Percentiles rank a stretch among this genome's conserved stretches.
phyloP scores from a whole-genome alignment of 2,329 filamentous ascomycete species.

The Tolypocladium cylindrosporum region DNA sequence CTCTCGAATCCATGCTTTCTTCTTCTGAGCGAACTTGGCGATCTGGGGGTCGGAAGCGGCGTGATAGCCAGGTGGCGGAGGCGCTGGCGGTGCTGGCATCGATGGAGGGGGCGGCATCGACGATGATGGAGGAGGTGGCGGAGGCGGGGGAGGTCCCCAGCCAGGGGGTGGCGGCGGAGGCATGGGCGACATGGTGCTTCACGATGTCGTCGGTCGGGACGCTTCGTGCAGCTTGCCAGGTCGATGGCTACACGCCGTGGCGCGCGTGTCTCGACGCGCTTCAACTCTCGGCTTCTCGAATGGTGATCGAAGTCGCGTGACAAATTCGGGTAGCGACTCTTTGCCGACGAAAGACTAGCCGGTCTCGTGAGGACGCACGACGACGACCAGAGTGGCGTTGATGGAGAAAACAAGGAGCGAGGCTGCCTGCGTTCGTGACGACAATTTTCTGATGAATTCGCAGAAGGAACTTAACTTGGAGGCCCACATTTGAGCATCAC shows the following conservation, averaged over 20 bases:
- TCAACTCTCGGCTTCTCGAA: slow-evolving; percentile 8
- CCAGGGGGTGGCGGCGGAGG: slow-evolving; percentile 49
- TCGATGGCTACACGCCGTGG: slow-evolving; percentile 23
- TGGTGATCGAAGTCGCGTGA: background rate
- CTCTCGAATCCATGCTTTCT: slow-evolving; percentile 92
- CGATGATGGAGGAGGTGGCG: slow-evolving; percentile 43
- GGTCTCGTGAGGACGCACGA: slow-evolving; percentile 16
- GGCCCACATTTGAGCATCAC: background rate
- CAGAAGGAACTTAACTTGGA: slow-evolving; percentile 7
- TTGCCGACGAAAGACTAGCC: slow-evolving; percentile 13
- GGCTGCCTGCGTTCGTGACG: slow-evolving; percentile 16
- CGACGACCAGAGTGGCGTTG: slow-evolving; percentile 19
- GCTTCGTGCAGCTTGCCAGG: slow-evolving; percentile 13
- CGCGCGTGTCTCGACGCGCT: slow-evolving; percentile 23
- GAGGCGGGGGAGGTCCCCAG: slow-evolving; percentile 47
- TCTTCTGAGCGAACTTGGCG: slow-evolving; percentile 96
- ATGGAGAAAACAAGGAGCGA: slow-evolving; percentile 7
- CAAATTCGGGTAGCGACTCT: slow-evolving; percentile 1
- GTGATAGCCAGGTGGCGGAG: slow-evolving; percentile 77
- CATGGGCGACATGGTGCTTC: slow-evolving; percentile 38
- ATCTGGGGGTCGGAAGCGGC: slow-evolving; percentile 73
- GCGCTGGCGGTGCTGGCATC: slow-evolving; percentile 46
- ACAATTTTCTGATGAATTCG: slow-evolving; percentile 24
- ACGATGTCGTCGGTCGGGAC: slow-evolving; percentile 12
- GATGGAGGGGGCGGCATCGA: slow-evolving; percentile 47